Evolutionary conservation across 768 basidiomycete species (phyloP).

Genomic region (Mycena metata): DNA sequence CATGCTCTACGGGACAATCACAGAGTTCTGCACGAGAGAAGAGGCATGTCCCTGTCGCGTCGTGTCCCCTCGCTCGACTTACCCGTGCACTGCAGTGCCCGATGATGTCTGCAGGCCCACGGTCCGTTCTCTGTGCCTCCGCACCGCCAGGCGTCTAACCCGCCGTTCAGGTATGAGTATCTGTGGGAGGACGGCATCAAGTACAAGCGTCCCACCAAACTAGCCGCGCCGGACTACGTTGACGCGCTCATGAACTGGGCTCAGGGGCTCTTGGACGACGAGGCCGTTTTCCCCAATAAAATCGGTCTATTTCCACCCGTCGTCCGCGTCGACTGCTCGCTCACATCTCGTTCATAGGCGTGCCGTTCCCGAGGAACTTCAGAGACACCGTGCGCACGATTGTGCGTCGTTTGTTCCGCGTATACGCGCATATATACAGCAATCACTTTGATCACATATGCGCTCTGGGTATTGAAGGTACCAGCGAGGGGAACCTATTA

Average conservation of each 20-base stretch:
- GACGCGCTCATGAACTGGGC: conserved; percentile 99
- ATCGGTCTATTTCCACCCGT: conserved; percentile 70
- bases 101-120: conserved; percentile 96
- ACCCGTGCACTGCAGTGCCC: conserved; percentile 71
- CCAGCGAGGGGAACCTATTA: conserved; percentile 31
- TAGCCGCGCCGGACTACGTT: conserved; percentile 96
- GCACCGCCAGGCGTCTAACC: conserved; percentile 7
- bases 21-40: conserved; percentile 96
- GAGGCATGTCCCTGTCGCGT: conserved; percentile 68
- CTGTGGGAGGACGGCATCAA: conserved; percentile 93
- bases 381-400: conserved; percentile 93
- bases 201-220: conserved; percentile 92
- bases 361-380: conserved; percentile 92
- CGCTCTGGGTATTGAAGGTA: conserved; percentile 97
- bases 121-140: conserved; percentile 62
- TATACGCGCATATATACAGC: conserved; percentile 99
- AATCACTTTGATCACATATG: conserved; percentile 99
- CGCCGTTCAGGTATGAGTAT: conserved; percentile 82
- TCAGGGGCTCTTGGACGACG: conserved; percentile 92
- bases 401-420: conserved; percentile 91
- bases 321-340: conserved; percentile 2
- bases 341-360: conserved; percentile 62
- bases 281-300: conserved; percentile 92
- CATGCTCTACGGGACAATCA: conserved; percentile 98
- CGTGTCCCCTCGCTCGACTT: conserved; percentile 23